Conservation (phyloP, 257 asterid genomes). For the Scutellaria minor region DNA sequence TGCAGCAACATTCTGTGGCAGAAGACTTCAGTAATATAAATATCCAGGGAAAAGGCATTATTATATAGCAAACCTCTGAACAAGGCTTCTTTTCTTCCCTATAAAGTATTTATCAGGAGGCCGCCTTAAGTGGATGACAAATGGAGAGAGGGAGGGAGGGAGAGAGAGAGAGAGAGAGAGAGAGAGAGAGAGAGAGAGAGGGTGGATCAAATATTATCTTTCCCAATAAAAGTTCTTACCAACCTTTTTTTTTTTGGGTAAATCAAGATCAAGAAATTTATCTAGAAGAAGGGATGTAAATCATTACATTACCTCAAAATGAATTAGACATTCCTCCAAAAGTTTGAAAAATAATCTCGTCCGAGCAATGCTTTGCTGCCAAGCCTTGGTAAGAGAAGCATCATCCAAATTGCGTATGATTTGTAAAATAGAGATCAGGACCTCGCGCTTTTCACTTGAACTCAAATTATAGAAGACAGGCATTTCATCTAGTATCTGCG, state of each 20-base stretch:
- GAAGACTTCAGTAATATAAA: neutral
- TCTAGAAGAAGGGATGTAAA: neutral
- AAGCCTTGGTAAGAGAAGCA: slow-evolving; percentile 90
- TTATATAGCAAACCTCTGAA: no score
- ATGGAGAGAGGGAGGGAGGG: neutral
- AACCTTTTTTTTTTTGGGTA: slow-evolving; percentile 1
- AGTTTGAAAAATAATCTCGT: slow-evolving; percentile 97
- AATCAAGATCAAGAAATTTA: slow-evolving; percentile 25
- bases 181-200: neutral
- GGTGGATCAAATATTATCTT: slow-evolving; percentile 26
- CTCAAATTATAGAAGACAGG: slow-evolving; percentile 97
- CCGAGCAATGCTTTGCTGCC: slow-evolving; percentile 99
- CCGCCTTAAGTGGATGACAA: slow-evolving; percentile 10
- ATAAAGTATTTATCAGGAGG: slow-evolving; percentile 15
- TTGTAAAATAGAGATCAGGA: slow-evolving; percentile 76
- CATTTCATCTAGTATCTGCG: slow-evolving; percentile 98
- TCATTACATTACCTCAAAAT: slow-evolving; percentile 77
- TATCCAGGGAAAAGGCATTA: slow-evolving; percentile 5
- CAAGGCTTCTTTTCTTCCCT: neutral
- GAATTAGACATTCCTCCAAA: slow-evolving; percentile 87
- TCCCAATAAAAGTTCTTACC: slow-evolving; percentile 2
- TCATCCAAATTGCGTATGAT: slow-evolving; percentile 95
- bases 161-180: neutral
- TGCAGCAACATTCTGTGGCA: slow-evolving; percentile 8
- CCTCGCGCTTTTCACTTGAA: slow-evolving; percentile 94